A percentile compares a stretch with the other conserved stretches of the same genome.
These are phyloP conservation scores for Heritiera fomes DNA, from an alignment of 345 rosid genomes.

Conservation along the genomic window DNA sequence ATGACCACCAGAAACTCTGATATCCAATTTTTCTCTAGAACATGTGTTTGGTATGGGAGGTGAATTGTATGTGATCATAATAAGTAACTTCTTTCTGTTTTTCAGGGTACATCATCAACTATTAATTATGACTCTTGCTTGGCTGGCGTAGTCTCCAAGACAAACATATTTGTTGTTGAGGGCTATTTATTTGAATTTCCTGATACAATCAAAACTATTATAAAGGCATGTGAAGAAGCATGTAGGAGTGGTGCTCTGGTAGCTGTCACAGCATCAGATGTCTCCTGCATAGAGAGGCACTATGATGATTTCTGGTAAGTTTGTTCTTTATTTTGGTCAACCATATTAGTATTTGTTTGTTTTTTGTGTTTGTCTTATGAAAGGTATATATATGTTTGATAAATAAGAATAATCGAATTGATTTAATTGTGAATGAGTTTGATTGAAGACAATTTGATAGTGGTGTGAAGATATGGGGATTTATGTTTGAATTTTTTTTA, in stretches of 20 bases:
- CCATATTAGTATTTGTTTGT: background rate
- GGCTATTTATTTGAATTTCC: conserved; percentile 95
- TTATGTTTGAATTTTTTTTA: background rate
- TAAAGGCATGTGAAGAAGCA: conserved; percentile 88
- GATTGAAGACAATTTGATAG: background rate
- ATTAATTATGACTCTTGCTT: conserved; percentile 72
- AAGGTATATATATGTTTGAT: background rate
- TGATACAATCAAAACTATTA: conserved; percentile 76
- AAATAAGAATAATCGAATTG: background rate
- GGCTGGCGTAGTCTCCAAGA: conserved; percentile 71
- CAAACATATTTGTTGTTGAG: conserved; percentile 79
- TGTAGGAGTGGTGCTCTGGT: conserved; percentile 70
- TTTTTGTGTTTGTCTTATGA: background rate
- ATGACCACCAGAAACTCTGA: background rate
- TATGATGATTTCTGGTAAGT: conserved; percentile 90
- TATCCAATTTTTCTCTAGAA: background rate
- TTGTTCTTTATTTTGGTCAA: background rate
- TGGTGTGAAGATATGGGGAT: background rate
- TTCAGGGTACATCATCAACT: conserved; percentile 85
- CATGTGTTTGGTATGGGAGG: background rate
- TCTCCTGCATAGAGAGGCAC: conserved; percentile 87
- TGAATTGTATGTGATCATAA: conserved; percentile 5
- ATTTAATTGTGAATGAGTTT: background rate
- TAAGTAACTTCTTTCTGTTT: conserved; percentile 22
- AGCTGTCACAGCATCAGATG: conserved; percentile 94